Conservation (phyloP, 2,329 filamentous ascomycete species). For the Dactylellina drechsleri region DNA sequence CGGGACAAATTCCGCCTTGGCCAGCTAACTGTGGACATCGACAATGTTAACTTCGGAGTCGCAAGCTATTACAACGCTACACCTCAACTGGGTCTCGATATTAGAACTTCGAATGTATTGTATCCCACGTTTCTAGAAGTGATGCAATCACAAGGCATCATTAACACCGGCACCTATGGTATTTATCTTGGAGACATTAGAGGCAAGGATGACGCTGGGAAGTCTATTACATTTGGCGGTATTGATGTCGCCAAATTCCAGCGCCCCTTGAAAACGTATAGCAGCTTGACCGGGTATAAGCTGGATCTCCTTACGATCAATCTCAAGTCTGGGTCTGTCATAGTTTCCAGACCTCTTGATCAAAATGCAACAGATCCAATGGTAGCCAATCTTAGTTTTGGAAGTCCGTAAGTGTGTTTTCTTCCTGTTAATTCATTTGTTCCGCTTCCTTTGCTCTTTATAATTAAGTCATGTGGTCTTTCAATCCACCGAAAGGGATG, state of each 20-base stretch:
- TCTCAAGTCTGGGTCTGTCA: background rate
- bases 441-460: too few relatives aligned
- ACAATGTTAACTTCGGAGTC: conserved; percentile 33
- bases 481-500: too few relatives aligned
- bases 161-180: conserved; percentile 36
- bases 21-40: conserved; percentile 15
- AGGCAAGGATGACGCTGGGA: conserved; percentile 22
- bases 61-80: conserved; percentile 25
- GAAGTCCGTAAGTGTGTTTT: conserved; percentile 25
- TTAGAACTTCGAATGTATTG: background rate
- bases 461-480: too few relatives aligned
- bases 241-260: conserved; percentile 34
- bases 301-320: conserved; percentile 11
- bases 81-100: conserved; percentile 14
- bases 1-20: conserved; percentile 35
- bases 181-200: conserved; percentile 30
- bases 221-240: conserved; percentile 37
- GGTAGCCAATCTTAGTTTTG: conserved; percentile 16
- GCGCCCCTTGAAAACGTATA: conserved; percentile 17
- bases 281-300: conserved; percentile 4
- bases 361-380: background rate
- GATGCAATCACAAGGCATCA: conserved; percentile 9
- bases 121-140: conserved; percentile 41
- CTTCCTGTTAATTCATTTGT: too few relatives aligned
- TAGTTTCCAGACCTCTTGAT: conserved; percentile 6